Percentiles rank a stretch among this genome's conserved stretches.
These are phyloP conservation scores for Podospora comata DNA, from an alignment of 495 filamentous ascomycete species.

Conservation along the genomic window DNA sequence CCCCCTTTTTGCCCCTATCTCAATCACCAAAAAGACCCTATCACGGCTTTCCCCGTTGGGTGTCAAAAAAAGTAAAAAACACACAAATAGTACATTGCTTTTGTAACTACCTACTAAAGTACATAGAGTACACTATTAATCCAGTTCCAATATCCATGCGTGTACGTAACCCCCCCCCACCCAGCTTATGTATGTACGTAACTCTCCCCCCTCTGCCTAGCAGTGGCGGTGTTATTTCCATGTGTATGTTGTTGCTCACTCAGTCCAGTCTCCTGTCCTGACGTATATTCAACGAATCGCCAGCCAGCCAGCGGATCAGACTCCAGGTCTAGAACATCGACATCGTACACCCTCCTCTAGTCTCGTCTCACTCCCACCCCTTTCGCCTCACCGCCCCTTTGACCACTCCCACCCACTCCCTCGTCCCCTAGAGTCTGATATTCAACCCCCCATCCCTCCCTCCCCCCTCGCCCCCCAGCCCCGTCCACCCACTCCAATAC, in stretches of 20 bases:
- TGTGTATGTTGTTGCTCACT: not conserved
- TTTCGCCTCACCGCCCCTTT: not conserved
- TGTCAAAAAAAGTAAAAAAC: not conserved
- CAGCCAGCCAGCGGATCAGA: not conserved
- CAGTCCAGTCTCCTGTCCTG: not conserved
- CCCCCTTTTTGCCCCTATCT: no score
- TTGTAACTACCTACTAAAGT: not conserved
- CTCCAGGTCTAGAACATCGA: no score
- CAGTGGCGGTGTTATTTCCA: not conserved
- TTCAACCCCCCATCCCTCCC: conserved; percentile 28
- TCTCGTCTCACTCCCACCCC: no score
- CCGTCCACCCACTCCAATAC: conserved; percentile 32
- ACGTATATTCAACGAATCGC: not conserved
- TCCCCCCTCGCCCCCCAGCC: conserved; percentile 25
- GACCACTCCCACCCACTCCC: not conserved
- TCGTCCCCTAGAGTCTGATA: conserved; percentile 27
- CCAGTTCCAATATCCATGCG: not conserved
- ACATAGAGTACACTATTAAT: not conserved
- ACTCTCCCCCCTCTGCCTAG: not conserved
- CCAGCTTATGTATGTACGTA: not conserved
- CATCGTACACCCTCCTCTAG: not conserved
- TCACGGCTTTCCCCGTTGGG: not conserved
- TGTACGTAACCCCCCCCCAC: not conserved
- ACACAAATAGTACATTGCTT: not conserved
- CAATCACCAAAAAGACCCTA: not conserved